Evolutionary conservation across 805 yeast genomes (phyloP).

Genomic region (Grigorovia yakushimaensis): DNA sequence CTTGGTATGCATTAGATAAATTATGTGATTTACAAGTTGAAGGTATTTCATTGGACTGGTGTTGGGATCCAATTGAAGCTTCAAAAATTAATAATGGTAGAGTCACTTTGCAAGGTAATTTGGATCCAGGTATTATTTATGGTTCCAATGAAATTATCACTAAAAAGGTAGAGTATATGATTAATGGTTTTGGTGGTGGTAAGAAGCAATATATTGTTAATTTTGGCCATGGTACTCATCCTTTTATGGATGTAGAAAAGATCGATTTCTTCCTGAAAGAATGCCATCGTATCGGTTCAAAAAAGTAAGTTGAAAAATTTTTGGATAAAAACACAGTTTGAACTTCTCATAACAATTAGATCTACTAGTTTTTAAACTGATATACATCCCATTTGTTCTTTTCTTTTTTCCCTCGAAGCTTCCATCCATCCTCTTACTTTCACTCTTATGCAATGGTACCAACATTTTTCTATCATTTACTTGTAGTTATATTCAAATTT

Average conservation of each 20-base stretch:
- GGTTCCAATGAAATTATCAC: constrained; percentile 79
- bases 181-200: constrained; percentile 87
- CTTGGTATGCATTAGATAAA: constrained; percentile 91
- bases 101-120: constrained; percentile 84
- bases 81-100: constrained; percentile 63
- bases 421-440: too few relatives aligned
- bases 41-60: constrained; percentile 90
- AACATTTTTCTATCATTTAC: too few relatives aligned
- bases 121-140: constrained; percentile 92
- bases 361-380: too few relatives aligned
- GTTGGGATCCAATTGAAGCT: constrained; percentile 76
- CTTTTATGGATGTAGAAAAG: constrained; percentile 91
- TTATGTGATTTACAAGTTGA: constrained; percentile 75
- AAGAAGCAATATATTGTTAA: constrained; percentile 85
- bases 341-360: too few relatives aligned
- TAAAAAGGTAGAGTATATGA: constrained; percentile 77
- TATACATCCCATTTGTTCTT: too few relatives aligned
- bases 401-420: too few relatives aligned
- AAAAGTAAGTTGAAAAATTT: constrained; percentile 16
- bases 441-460: too few relatives aligned
- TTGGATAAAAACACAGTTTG: neutral
- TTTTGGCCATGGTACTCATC: constrained; percentile 98
- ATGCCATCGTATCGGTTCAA: constrained; percentile 69
- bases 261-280: constrained; percentile 78
- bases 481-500: too few relatives aligned